A percentile compares a stretch with the other conserved stretches of the same genome.
These are phyloP conservation scores for Aspergillus caelatus DNA, from an alignment of 2,329 filamentous ascomycete genomes.

Conservation along the genomic window DNA sequence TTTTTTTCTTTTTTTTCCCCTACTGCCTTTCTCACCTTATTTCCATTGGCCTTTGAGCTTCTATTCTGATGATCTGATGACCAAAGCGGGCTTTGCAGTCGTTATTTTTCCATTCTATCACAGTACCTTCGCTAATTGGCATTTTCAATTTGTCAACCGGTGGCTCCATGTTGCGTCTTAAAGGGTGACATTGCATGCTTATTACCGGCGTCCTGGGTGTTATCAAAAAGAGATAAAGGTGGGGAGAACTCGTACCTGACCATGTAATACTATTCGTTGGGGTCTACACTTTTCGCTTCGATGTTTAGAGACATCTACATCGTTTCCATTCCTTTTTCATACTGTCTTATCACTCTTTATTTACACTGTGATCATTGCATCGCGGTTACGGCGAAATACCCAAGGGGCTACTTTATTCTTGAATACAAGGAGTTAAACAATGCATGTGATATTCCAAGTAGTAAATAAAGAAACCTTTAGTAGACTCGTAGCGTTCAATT, in stretches of 20 bases:
- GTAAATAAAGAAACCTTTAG: neutral
- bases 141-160: constrained; percentile 16
- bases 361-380: constrained; percentile 18
- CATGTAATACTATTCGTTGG: constrained; percentile 39
- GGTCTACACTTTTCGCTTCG: neutral
- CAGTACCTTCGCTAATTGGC: constrained; percentile 14
- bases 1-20: constrained; percentile 15
- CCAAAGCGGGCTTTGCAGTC: constrained; percentile 48
- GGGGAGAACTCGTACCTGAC: constrained; percentile 24
- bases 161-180: constrained; percentile 11
- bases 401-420: constrained; percentile 15
- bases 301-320: neutral
- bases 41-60: neutral
- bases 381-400: constrained; percentile 22
- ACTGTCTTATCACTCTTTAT: constrained; percentile 17
- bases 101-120: constrained; percentile 19
- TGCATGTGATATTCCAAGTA: neutral
- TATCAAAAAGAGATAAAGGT: constrained; percentile 30
- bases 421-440: constrained; percentile 7
- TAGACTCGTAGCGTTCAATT: neutral
- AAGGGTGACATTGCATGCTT: constrained; percentile 19
- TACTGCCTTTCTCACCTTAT: constrained; percentile 15
- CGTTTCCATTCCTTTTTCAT: constrained; percentile 16
- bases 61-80: constrained; percentile 38
- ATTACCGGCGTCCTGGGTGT: constrained; percentile 31